Base-by-base conservation (phyloP, 2,329 filamentous ascomycete species). In the Pezicula rhizophila region DNA sequence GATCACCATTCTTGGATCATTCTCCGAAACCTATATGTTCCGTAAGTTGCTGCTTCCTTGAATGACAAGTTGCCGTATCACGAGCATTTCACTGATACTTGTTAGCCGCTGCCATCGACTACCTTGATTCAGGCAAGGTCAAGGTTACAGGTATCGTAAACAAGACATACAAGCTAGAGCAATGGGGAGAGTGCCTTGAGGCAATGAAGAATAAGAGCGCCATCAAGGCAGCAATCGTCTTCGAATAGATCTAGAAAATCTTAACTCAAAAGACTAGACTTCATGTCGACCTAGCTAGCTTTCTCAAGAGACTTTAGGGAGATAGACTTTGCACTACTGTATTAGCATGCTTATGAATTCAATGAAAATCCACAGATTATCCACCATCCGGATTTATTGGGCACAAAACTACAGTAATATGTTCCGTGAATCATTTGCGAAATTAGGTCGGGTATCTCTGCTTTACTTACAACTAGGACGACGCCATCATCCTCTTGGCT, bases 1-100 rank as follows among this genome's bases (percentile, higher is more conserved):
- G 66, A 85, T 89, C 58, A 87, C 82, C 56, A 85, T 89, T 57
- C 70, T 88, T 47, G 84, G 84, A 23, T 84, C 79, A 46, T 89
- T 88, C 70, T 86, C 80, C 42, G 84, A 87, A 66, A 85, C 82
- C 20, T 85, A 82, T 68, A 86, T 84, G 75, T 85, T 86, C 73
- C 82, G 70, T 73, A 67, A 61, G 69, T 67, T 18, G 11, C 23
- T 23, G 23, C 6, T 7, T 23, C 6, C 23, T 23, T 23, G 23
- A 4, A 23, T 23, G 23, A 23, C 23, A 23, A 69, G 74, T 43
- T 69, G 72, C 11, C 7, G 11, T 31, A 31, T 31, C 8, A 31
- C 3, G 26, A 28, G 6, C 26, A 23, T 23, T 10, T 10, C 11
- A 31, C 28, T 31, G 8, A 31, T 3, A 12, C 2, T 31, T 12